Base-by-base conservation (phyloP, 2,329 filamentous ascomycete genomes). In the Harringtonia lauricola region DNA sequence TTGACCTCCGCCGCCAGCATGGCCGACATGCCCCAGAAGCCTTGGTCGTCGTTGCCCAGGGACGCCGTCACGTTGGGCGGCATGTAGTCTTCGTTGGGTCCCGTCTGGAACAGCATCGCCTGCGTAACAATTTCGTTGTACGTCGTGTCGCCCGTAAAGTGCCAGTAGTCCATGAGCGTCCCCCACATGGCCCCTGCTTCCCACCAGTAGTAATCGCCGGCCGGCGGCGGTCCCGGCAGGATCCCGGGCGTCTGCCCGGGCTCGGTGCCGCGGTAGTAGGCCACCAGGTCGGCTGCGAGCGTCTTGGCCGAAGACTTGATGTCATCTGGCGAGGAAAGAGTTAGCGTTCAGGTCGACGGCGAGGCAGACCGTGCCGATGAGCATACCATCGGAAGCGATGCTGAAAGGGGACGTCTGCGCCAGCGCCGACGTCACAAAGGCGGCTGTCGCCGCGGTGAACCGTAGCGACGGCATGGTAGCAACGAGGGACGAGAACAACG, bases 31-130 rank as follows among this genome's bases (percentile, higher is more conserved):
- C 64, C 72, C 76, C 76, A 80, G 56, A 74, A 72, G 14, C 66
- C 69, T 59, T 79, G 75, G 49, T 79, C 76, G 49, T 79, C 76
- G 52, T 79, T 80, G 39, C 72, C 73, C 33, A 68, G 54, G 3
- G 55, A 57, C 4, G 57, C 59, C 2, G 67, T 65, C 46, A 62
- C 59, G 52, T 71, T 71, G 3, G 51, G 47, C 1, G 72, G 72
- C 64, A 72, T 65, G 57, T 66, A 76, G 36, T 76, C 61, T 33
- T 59, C 51, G 35, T 69, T 62, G 1, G 64, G 58, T 7, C 71
- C 72, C 15, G 61, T 55, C 51, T 76, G 72, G 48, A 62, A 64
- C 17, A 66, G 54, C 34, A 76, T 53, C 3, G 63, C 69, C 49
- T 70, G 55, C 9, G 58, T 64, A 8, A 67, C 59, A 14, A 68